Evolutionary conservation across 1,284 basidiomycete genomes (phyloP).

Genomic region (Vanrija humicola): DNA sequence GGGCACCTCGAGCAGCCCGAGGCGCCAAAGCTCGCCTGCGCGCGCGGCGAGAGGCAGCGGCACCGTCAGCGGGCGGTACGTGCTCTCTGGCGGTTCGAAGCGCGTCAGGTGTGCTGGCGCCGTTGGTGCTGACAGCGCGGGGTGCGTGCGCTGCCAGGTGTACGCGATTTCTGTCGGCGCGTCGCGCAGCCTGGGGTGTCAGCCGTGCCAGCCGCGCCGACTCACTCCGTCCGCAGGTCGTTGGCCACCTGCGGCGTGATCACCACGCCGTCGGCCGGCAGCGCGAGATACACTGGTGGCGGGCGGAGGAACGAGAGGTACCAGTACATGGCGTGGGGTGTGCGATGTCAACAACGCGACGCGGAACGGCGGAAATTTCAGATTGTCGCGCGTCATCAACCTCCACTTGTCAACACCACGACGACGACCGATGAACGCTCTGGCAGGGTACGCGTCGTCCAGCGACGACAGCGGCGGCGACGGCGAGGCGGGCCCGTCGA

Average conservation of each 20-base stretch:
- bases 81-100: constrained; percentile 58
- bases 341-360: not conserved
- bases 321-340: constrained; percentile 41
- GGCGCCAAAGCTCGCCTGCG: constrained; percentile 60
- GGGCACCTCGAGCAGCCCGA: constrained; percentile 54
- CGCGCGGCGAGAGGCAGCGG: constrained; percentile 57
- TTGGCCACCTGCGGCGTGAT: constrained; percentile 51
- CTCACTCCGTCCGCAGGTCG: constrained; percentile 48
- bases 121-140: constrained; percentile 1
- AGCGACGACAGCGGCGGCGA: not conserved
- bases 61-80: constrained; percentile 68
- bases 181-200: constrained; percentile 24
- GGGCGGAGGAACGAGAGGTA: constrained; percentile 50
- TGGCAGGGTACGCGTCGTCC: constrained; percentile 1
- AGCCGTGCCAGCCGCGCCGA: not conserved
- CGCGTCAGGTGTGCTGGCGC: constrained; percentile 63
- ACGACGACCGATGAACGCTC: not conserved
- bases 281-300: constrained; percentile 34
- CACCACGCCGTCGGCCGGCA: constrained; percentile 23
- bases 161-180: constrained; percentile 33
- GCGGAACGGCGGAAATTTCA: not conserved
- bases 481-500: not conserved
- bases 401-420: not conserved
- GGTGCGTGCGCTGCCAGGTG: constrained; percentile 34
- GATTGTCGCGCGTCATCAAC: not conserved